Base-by-base conservation (phyloP, 2,329 filamentous ascomycete species). In the Xylaria digitata region DNA sequence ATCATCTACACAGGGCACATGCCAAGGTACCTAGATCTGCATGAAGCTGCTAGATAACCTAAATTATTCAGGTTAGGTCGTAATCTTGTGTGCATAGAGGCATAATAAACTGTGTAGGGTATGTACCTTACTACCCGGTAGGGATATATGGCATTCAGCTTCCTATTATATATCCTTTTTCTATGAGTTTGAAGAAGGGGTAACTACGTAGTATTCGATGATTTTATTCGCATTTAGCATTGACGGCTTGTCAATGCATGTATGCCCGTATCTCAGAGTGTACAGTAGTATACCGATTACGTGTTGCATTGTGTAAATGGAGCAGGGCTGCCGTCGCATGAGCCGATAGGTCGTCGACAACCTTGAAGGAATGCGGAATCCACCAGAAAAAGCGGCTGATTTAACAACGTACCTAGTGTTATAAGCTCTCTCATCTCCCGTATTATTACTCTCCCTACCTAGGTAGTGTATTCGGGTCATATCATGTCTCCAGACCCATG, bases 241-340 rank as follows among this genome's bases (percentile, higher is more conserved):
- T 30, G 37, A 19, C 11, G 17, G 45, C 30, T 26, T 40, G 42
- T 37, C 34, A 32, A 46, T 60, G 17, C 58, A 56, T 46, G 34
- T 34, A 21, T 43, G 34, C 11, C 8, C 2, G 7, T 21, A 45
- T 15, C 21, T 58, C 49, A 17, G 32, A 26, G 26, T 26, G 26
- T 26, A 26, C 26, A 5, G 26, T 26, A 26, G 26, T 26, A 26
- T 26, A 26, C 26, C 26, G 26, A 48, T 53, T 46, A 40, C 19
- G 21, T 53, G 37, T 37, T 53, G 56, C 56, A 56, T 37, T 53
- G 56, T 50, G 50, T 65, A 40, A 65, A 56, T 56, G 42, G 50
- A 30, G 45, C 63, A 59, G 57, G 55, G 40, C 55, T 63, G 45
- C 32, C n/a, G 15, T 37, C 45, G 46, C 23, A 43, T 50, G 11